A percentile compares a stretch with the other conserved stretches of the same genome.
phyloP scores from a whole-genome alignment of 1,139 yeast species.

The Pichia sp. region DNA sequence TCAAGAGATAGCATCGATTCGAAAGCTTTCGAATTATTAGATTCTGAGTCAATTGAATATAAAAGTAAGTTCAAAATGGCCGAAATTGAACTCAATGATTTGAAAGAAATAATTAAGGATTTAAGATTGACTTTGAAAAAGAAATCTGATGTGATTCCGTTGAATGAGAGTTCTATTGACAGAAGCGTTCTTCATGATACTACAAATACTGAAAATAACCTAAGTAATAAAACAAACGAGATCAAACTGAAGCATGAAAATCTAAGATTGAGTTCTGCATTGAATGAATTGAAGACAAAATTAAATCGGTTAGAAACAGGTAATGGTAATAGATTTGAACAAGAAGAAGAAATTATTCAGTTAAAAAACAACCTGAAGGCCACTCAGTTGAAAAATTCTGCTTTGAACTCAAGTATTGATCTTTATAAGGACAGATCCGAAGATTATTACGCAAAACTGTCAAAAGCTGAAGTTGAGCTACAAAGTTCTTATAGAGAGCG shows the following conservation, averaged over 20 bases:
- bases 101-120: constrained; percentile 22
- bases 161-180: too few species aligned
- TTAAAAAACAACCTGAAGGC: constrained; percentile 49
- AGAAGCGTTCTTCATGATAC: constrained; percentile 1
- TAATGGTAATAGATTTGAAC: constrained; percentile 25
- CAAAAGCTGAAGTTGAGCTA: constrained; percentile 73
- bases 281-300: constrained; percentile 30
- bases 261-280: constrained; percentile 28
- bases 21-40: too few species aligned
- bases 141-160: too few species aligned
- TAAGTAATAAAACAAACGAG: constrained; percentile 12
- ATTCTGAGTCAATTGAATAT: constrained; percentile 22
- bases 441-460: constrained; percentile 67
- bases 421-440: constrained; percentile 70
- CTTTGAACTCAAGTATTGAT: constrained; percentile 48
- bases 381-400: constrained; percentile 43
- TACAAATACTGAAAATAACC: constrained; percentile 8
- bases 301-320: constrained; percentile 26
- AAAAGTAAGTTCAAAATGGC: constrained; percentile 26
- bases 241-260: constrained; percentile 31
- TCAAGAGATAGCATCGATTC: too few species aligned
- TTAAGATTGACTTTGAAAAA: too few species aligned
- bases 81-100: constrained; percentile 21
- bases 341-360: constrained; percentile 34
- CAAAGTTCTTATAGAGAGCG: constrained; percentile 58